Percentiles rank a stretch among this genome's conserved stretches.
Conservation (phyloP, 2,329 filamentous ascomycete species). For the Penicillium sp. region DNA sequence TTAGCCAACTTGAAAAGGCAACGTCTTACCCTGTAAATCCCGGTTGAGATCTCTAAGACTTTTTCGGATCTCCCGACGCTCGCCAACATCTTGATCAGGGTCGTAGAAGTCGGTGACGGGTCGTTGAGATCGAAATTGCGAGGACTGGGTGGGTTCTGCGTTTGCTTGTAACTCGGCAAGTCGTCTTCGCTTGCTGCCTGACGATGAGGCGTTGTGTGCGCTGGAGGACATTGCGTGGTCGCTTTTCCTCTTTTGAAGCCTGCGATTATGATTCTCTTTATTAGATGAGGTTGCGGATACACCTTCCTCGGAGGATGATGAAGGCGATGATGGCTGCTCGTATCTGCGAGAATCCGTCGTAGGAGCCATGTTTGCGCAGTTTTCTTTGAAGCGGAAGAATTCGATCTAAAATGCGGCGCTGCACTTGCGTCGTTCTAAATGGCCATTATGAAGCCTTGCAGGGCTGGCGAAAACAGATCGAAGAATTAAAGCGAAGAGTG, state of each 20-base stretch:
- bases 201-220: conserved; percentile 24
- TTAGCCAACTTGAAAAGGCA: neutral
- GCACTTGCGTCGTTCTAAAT: neutral
- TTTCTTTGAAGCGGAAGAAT: neutral
- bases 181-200: conserved; percentile 43
- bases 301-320: conserved; percentile 10
- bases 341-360: neutral
- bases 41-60: conserved; percentile 64
- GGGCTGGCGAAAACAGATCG: neutral
- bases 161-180: conserved; percentile 32
- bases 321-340: conserved; percentile 5
- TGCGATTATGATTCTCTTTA: conserved; percentile 44
- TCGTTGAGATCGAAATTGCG: conserved; percentile 27
- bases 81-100: conserved; percentile 73
- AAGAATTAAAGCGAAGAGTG: neutral
- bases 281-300: conserved; percentile 37
- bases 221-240: conserved; percentile 35
- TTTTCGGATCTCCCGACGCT: conserved; percentile 67
- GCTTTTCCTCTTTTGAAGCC: conserved; percentile 42
- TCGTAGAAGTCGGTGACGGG: conserved; percentile 60
- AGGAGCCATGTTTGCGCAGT: conserved; percentile 8
- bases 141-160: conserved; percentile 18
- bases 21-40: conserved; percentile 53
- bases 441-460: neutral
- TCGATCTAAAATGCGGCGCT: conserved; percentile 6